Evolutionary conservation across 768 basidiomycete genomes (phyloP).

Genomic region (Xerocomus potaroensis): DNA sequence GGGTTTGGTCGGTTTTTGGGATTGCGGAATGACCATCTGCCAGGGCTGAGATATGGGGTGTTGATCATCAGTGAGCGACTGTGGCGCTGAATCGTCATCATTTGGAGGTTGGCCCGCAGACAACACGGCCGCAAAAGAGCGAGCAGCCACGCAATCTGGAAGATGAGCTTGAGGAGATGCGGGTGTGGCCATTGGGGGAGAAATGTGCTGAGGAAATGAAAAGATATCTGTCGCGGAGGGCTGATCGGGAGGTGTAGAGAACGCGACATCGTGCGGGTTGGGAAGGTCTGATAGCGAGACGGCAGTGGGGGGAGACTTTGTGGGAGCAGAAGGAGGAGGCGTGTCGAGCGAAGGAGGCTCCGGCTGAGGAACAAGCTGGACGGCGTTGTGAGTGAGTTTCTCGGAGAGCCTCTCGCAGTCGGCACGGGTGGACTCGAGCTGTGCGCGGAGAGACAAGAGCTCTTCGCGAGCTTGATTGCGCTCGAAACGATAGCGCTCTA

Average conservation of each 20-base stretch:
- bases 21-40: constrained; percentile 18
- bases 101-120: constrained; percentile 25
- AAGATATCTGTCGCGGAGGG: constrained; percentile 15
- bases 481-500: constrained; percentile 34
- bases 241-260: constrained; percentile 7
- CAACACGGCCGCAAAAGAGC: constrained; percentile 31
- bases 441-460: constrained; percentile 29
- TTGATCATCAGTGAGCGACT: constrained; percentile 23
- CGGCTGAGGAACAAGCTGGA: background rate
- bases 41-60: constrained; percentile 16
- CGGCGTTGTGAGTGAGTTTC: constrained; percentile 13
- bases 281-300: constrained; percentile 6
- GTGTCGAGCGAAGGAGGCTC: constrained; percentile 8
- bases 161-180: constrained; percentile 33
- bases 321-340: background rate
- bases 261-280: background rate
- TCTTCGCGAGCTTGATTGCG: constrained; percentile 35
- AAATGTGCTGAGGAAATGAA: constrained; percentile 19
- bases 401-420: constrained; percentile 31
- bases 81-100: constrained; percentile 24
- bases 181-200: constrained; percentile 27
- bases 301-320: constrained; percentile 3
- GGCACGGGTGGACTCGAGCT: constrained; percentile 30
- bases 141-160: constrained; percentile 32
- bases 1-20: constrained; percentile 17